Evolutionary conservation across 805 yeast species (phyloP).

Genomic region (Metschnikowia borealis): DNA sequence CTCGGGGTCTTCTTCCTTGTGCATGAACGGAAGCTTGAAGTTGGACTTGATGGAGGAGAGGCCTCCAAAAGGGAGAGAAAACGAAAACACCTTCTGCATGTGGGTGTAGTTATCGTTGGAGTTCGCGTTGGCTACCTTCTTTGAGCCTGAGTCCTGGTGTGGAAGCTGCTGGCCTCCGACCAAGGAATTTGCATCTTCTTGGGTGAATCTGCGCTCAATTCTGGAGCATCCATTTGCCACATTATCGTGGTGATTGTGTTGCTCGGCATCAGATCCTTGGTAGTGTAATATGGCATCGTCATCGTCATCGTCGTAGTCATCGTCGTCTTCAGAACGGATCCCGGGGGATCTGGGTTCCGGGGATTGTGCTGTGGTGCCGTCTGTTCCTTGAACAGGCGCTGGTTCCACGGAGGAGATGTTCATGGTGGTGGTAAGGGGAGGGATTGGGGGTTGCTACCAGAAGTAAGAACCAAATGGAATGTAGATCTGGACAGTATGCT

Average conservation of each 20-base stretch:
- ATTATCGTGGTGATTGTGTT: not conserved
- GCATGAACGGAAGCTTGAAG: constrained; percentile 22
- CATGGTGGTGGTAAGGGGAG: not conserved
- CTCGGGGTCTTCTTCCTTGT: constrained; percentile 15
- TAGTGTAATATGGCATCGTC: not conserved
- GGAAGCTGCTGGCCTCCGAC: constrained; percentile 46
- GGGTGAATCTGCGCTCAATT: constrained; percentile 14
- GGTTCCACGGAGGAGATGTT: constrained; percentile 3
- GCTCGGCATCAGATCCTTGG: not conserved
- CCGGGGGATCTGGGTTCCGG: not conserved
- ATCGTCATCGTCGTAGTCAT: constrained; percentile 1
- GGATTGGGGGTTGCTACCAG: no score
- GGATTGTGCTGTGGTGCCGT: not conserved
- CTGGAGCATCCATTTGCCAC: not conserved
- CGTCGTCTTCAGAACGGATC: constrained; percentile 1
- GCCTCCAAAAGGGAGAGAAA: constrained; percentile 58
- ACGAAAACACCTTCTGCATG: constrained; percentile 46
- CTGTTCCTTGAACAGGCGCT: constrained; percentile 1
- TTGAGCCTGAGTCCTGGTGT: not conserved
- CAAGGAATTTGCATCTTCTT: constrained; percentile 40
- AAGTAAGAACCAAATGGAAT: no score
- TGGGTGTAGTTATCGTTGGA: not conserved
- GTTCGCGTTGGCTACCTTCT: not conserved
- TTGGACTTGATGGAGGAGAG: constrained; percentile 25
- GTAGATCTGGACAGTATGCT: no score